Conservation (phyloP, 495 filamentous ascomycete species). For the Penicillium ochrochloron region DNA sequence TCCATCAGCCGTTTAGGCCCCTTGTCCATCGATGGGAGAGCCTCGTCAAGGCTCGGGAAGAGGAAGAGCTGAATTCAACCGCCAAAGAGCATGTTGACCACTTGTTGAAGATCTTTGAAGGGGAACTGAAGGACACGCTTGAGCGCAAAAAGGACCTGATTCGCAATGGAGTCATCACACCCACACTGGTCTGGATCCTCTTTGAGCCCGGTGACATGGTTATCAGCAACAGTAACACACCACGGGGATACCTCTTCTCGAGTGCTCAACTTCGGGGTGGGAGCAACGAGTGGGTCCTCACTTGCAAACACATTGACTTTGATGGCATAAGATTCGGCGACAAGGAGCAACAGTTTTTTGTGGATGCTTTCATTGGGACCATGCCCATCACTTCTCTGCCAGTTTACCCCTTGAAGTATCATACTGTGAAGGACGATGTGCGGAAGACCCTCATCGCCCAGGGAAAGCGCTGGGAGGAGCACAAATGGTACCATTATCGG, state of each 20-base stretch:
- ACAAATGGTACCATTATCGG: slow-evolving; percentile 67
- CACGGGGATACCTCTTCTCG: slow-evolving; percentile 43
- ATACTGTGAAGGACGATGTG: slow-evolving; percentile 41
- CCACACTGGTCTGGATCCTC: slow-evolving; percentile 59
- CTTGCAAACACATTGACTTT: slow-evolving; percentile 58
- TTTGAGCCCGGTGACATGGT: slow-evolving; percentile 55
- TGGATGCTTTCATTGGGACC: slow-evolving; percentile 60
- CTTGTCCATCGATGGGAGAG: slow-evolving; percentile 70
- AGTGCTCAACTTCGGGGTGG: slow-evolving; percentile 18
- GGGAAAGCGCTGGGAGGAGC: slow-evolving; percentile 54
- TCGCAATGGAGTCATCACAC: slow-evolving; percentile 62
- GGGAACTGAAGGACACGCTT: slow-evolving; percentile 62
- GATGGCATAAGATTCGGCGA: slow-evolving; percentile 64
- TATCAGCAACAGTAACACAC: slow-evolving; percentile 40
- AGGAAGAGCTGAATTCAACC: slow-evolving; percentile 50
- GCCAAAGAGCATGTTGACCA: slow-evolving; percentile 62
- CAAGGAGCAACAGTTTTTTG: slow-evolving; percentile 41
- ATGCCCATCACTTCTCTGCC: slow-evolving; percentile 57
- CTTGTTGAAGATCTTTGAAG: slow-evolving; percentile 57
- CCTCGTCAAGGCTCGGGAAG: slow-evolving; percentile 52
- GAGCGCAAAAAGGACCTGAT: slow-evolving; percentile 61
- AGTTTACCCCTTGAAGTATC: slow-evolving; percentile 61
- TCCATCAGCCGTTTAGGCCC: slow-evolving; percentile 62
- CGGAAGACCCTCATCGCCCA: slow-evolving; percentile 43
- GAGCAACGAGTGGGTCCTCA: slow-evolving; percentile 32